These are phyloP conservation scores for Lithospermum erythrorhizon DNA, from an alignment of 257 asterid species.

Conservation along the genomic window DNA sequence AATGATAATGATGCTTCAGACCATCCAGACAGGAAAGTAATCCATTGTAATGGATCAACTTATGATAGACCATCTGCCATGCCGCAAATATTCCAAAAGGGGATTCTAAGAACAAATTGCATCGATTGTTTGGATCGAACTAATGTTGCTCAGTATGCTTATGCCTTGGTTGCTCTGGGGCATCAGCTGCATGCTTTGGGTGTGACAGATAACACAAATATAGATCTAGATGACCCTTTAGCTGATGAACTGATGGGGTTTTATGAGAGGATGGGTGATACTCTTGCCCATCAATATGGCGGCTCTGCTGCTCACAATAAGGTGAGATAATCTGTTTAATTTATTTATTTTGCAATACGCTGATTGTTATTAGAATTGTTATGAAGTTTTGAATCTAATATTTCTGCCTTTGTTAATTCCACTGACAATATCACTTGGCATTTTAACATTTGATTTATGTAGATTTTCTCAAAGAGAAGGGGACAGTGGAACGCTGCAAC, in stretches of 20 bases:
- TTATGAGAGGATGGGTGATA: conserved; percentile 98
- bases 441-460: conserved; percentile 13
- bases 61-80: conserved; percentile 37
- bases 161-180: conserved; percentile 92
- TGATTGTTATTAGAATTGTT: no score
- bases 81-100: conserved; percentile 59
- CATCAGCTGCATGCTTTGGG: conserved; percentile 75
- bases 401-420: no score
- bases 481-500: conserved; percentile 99
- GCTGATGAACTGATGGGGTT: conserved; percentile 85
- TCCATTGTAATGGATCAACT: conserved; percentile 23
- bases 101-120: conserved; percentile 96
- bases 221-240: conserved; percentile 92
- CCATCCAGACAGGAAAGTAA: conserved; percentile 30
- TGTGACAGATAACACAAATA: conserved; percentile 41
- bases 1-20: conserved; percentile 43
- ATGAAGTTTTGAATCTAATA: no score
- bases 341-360: no score
- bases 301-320: conserved; percentile 99
- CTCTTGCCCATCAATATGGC: conserved; percentile 97
- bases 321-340: conserved; percentile 29
- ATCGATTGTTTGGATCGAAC: conserved; percentile 98
- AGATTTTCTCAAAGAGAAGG: conserved; percentile 91
- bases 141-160: conserved; percentile 95
- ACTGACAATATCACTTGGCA: not conserved